Evolutionary conservation across 129 eudicot genomes (phyloP).

Genomic region (Centella asiatica): DNA sequence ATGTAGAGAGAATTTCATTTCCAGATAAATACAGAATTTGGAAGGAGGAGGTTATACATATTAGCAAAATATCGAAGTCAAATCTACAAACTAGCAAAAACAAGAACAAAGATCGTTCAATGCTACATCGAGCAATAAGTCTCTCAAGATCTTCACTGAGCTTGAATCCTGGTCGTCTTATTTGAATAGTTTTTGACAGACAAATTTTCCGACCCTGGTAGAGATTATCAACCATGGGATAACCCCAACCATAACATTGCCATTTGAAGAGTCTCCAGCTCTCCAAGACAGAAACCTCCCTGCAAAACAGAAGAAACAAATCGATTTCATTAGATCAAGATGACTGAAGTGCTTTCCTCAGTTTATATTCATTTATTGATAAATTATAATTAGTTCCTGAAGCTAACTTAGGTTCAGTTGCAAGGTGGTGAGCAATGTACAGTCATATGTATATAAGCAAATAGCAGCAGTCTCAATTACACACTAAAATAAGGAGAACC

Average conservation of each 20-base stretch:
- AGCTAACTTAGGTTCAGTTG: background rate
- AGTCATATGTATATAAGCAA: background rate
- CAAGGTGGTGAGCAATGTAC: background rate
- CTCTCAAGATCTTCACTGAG: too few relatives aligned
- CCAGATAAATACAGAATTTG: too few relatives aligned
- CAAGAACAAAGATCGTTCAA: too few relatives aligned
- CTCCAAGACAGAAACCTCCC: conserved; percentile 26
- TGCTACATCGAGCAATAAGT: too few relatives aligned
- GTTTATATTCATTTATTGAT: background rate
- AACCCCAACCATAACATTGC: conserved; percentile 32
- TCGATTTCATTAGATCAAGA: background rate
- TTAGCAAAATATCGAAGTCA: too few relatives aligned
- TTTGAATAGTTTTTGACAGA: conserved; percentile 44
- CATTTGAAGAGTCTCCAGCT: background rate
- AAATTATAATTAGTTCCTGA: background rate
- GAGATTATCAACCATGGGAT: conserved; percentile 74
- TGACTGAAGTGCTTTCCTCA: background rate
- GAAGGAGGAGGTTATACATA: too few relatives aligned
- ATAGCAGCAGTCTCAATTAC: background rate
- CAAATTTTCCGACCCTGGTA: conserved; percentile 55
- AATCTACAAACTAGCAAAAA: too few relatives aligned
- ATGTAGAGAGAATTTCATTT: too few relatives aligned
- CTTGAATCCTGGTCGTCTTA: too few relatives aligned
- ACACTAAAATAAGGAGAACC: background rate
- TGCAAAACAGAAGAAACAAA: conserved; percentile 18